A percentile compares a stretch with the other conserved stretches of the same genome.
These are phyloP conservation scores for Harrya chromipes DNA, from an alignment of 768 basidiomycete genomes.

Conservation along the genomic window DNA sequence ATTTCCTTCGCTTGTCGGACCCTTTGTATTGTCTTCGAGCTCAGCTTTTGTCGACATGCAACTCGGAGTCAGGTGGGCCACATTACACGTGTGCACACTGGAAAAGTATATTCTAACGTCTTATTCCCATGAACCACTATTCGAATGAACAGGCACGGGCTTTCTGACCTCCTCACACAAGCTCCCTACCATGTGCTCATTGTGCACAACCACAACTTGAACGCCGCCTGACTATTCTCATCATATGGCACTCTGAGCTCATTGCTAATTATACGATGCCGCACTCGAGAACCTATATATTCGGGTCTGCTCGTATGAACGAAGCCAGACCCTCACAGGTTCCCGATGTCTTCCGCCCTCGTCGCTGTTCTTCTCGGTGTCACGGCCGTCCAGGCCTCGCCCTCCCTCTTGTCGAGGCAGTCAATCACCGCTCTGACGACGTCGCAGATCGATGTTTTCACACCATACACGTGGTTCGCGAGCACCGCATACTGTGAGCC, in stretches of 20 bases:
- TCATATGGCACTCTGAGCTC: slow-evolving; percentile 6
- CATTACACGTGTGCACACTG: too few species aligned
- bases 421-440: slow-evolving; percentile 39
- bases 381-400: slow-evolving; percentile 14
- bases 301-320: neutral
- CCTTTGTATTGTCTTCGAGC: neutral
- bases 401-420: slow-evolving; percentile 33
- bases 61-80: too few species aligned
- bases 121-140: neutral
- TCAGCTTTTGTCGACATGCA: too few species aligned
- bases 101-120: neutral
- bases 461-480: slow-evolving; percentile 49
- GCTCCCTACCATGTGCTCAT: neutral
- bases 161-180: neutral
- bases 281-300: slow-evolving; percentile 1
- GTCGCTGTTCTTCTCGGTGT: slow-evolving; percentile 14
- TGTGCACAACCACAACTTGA: neutral
- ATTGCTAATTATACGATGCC: slow-evolving; percentile 4
- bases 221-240: neutral
- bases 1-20: neutral
- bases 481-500: slow-evolving; percentile 49
- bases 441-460: slow-evolving; percentile 41
- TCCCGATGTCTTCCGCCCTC: slow-evolving; percentile 18
- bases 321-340: neutral
- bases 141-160: neutral